A percentile compares a stretch with the other conserved stretches of the same genome.
Evolutionary conservation across 306 rosid genomes (phyloP).

Genomic region (Calophaca sinica): DNA sequence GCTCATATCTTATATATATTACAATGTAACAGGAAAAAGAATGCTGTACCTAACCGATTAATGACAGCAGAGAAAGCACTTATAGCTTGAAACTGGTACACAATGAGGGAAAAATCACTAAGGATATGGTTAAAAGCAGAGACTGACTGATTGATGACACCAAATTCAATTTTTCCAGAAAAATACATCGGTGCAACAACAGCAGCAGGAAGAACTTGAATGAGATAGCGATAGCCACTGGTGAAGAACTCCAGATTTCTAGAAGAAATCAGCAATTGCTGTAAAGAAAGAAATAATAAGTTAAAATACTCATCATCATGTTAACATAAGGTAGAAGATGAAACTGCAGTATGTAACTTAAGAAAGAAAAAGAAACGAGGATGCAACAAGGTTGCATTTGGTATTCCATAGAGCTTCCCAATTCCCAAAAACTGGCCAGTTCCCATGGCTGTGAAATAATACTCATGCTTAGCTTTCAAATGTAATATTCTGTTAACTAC

Average conservation of each 20-base stretch:
- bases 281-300: constrained; percentile 48
- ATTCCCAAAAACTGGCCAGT: too few relatives aligned
- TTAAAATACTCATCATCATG: neutral
- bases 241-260: constrained; percentile 96
- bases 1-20: constrained; percentile 17
- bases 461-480: neutral
- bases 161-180: constrained; percentile 96
- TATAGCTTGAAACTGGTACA: constrained; percentile 90
- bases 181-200: constrained; percentile 99
- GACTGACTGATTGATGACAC: constrained; percentile 94
- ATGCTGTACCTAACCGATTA: constrained; percentile 82
- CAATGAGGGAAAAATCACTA: constrained; percentile 89
- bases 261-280: constrained; percentile 88
- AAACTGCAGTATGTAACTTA: constrained; percentile 6
- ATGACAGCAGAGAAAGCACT: constrained; percentile 97
- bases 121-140: constrained; percentile 97
- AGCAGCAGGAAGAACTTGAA: constrained; percentile 98
- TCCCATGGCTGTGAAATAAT: too few relatives aligned
- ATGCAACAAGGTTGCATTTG: too few relatives aligned
- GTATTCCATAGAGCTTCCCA: too few relatives aligned
- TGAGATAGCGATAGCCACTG: constrained; percentile 87
- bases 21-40: constrained; percentile 33
- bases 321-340: constrained; percentile 21
- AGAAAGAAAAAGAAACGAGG: neutral
- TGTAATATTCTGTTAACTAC: constrained; percentile 5